Evolutionary conservation across 257 asterid genomes (phyloP).

Genomic region (Solanum microdontum): DNA sequence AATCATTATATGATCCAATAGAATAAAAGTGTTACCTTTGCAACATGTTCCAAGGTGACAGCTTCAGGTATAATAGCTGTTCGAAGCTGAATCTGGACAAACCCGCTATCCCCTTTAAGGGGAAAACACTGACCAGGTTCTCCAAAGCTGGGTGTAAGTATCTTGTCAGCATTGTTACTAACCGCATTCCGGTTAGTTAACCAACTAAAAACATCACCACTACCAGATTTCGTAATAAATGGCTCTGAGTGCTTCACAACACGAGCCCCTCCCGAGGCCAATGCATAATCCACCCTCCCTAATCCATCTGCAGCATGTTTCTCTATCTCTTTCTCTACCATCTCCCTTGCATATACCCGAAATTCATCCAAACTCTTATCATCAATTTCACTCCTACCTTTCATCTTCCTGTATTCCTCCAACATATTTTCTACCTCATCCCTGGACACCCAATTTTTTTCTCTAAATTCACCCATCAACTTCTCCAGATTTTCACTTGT

Average conservation of each 20-base stretch:
- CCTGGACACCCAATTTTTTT: slow-evolving; percentile 41
- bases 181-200: slow-evolving; percentile 7
- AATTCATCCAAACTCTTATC: slow-evolving; percentile 59
- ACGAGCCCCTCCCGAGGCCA: slow-evolving; percentile 64
- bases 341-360: slow-evolving; percentile 48
- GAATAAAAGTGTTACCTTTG: slow-evolving; percentile 36
- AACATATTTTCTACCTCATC: slow-evolving; percentile 51
- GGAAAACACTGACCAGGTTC: slow-evolving; percentile 96
- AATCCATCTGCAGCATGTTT: slow-evolving; percentile 82
- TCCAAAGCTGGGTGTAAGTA: slow-evolving; percentile 87
- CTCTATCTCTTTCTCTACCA: slow-evolving; percentile 64
- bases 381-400: slow-evolving; percentile 6
- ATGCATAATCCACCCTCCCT: slow-evolving; percentile 79
- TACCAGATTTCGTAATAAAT: slow-evolving; percentile 10
- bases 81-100: slow-evolving; percentile 63
- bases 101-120: slow-evolving; percentile 56
- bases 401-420: slow-evolving; percentile 47
- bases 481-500: slow-evolving; percentile 52
- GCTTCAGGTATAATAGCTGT: slow-evolving; percentile 64
- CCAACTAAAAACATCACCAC: slow-evolving; percentile 9
- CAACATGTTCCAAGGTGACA: slow-evolving; percentile 75
- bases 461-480: slow-evolving; percentile 38
- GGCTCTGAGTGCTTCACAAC: slow-evolving; percentile 75
- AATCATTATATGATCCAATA: background rate
- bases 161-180: slow-evolving; percentile 40